phyloP scores from a whole-genome alignment of 2,329 filamentous ascomycete genomes.

The Nakataea oryzae region DNA sequence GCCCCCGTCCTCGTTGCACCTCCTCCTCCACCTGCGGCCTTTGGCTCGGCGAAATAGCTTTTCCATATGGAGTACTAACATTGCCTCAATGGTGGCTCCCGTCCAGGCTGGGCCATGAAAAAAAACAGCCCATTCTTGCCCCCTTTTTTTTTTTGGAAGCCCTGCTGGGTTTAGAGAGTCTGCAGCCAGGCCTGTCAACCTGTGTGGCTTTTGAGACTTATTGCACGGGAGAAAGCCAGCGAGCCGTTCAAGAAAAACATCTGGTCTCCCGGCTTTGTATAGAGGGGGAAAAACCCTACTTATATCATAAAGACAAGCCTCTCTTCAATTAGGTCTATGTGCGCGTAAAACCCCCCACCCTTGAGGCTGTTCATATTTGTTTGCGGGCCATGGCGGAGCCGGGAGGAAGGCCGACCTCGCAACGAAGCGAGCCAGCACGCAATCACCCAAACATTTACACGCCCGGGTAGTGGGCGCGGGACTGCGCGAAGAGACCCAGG shows the following conservation, averaged over 20 bases:
- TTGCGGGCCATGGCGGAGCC: neutral
- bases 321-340: neutral
- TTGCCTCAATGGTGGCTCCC: neutral
- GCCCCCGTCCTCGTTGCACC: neutral
- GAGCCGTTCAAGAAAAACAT: neutral
- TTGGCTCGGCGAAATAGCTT: neutral
- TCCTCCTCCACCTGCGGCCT: neutral
- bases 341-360: neutral
- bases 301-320: neutral
- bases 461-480: neutral
- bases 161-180: no score
- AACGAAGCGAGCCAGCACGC: neutral
- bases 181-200: no score
- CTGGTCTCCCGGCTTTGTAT: neutral
- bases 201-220: neutral
- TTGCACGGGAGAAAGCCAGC: neutral
- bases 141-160: neutral
- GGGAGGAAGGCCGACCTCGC: neutral
- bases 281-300: no score
- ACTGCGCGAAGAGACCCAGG: neutral
- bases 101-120: no score
- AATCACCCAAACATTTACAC: neutral
- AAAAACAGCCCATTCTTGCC: neutral
- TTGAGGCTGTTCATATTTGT: neutral
- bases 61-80: neutral